Evolutionary conservation across 805 yeast genomes (phyloP).

Genomic region (Nakazawaea ambrosiae): DNA sequence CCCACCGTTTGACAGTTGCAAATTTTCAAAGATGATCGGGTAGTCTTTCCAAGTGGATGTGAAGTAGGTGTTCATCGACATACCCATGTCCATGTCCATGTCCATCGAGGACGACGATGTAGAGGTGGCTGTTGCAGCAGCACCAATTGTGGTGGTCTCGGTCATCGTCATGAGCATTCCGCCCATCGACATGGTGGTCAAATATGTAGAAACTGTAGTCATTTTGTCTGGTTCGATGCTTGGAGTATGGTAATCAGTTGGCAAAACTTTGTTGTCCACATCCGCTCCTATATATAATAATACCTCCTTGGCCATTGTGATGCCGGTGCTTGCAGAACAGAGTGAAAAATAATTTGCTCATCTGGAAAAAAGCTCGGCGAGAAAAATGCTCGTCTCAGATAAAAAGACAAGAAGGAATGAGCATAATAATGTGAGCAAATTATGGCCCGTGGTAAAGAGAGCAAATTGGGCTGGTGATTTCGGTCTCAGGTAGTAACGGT

Average conservation of each 20-base stretch:
- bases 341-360: constrained; percentile 8
- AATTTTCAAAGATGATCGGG: constrained; percentile 55
- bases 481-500: too few relatives aligned
- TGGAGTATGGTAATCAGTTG: too few relatives aligned
- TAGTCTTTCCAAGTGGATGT: constrained; percentile 42
- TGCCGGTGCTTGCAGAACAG: not conserved
- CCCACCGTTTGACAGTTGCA: constrained; percentile 47
- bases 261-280: too few relatives aligned
- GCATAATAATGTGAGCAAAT: too few relatives aligned
- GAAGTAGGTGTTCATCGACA: constrained; percentile 53
- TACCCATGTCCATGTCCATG: constrained; percentile 17
- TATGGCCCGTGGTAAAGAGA: too few relatives aligned
- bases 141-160: constrained; percentile 8
- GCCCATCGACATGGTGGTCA: constrained; percentile 10
- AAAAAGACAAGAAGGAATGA: too few relatives aligned
- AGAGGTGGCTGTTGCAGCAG: constrained; percentile 2
- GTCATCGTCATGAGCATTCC: constrained; percentile 13
- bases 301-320: not conserved
- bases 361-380: not conserved
- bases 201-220: constrained; percentile 2
- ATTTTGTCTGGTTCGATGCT: too few relatives aligned
- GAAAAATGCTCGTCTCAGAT: not conserved
- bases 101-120: not conserved
- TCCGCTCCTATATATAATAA: not conserved
- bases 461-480: too few relatives aligned